These are phyloP conservation scores for Leishmania arabica DNA, from an alignment of 208 protist genomes.

Conservation along the genomic window DNA sequence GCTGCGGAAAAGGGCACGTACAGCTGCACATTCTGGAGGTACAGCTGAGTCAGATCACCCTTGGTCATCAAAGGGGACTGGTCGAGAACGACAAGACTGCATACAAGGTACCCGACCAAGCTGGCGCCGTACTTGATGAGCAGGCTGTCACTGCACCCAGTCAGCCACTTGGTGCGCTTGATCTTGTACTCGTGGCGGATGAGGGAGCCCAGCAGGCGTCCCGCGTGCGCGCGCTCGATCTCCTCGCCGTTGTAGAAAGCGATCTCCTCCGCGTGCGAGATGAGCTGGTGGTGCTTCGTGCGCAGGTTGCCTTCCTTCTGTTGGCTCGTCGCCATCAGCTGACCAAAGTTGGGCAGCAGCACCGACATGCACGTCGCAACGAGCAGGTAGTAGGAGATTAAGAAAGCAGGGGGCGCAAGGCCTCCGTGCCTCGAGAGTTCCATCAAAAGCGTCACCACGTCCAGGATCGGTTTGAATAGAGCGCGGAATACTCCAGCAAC, in stretches of 20 bases:
- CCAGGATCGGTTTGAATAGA: conserved; percentile 78
- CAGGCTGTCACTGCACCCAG: conserved; percentile 55
- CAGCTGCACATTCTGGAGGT: conserved; percentile 67
- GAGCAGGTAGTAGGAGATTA: conserved; percentile 80
- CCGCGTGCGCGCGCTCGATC: conserved; percentile 75
- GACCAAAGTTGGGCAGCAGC: conserved; percentile 74
- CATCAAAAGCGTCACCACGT: conserved; percentile 77
- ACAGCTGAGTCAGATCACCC: conserved; percentile 65
- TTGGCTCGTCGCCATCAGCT: conserved; percentile 63
- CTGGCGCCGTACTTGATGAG: conserved; percentile 83
- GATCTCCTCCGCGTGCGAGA: conserved; percentile 89
- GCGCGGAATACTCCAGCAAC: conserved; percentile 71
- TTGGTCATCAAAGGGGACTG: conserved; percentile 39
- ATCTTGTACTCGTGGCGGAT: conserved; percentile 66
- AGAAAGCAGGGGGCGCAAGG: conserved; percentile 46
- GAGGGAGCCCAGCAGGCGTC: conserved; percentile 67
- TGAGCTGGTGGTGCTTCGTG: conserved; percentile 77
- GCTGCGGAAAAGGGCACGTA: conserved; percentile 77
- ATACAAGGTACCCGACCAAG: conserved; percentile 74
- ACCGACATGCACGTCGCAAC: conserved; percentile 57
- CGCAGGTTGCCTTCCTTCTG: conserved; percentile 84
- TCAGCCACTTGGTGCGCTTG: conserved; percentile 75
- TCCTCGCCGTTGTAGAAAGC: conserved; percentile 91
- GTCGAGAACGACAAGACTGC: conserved; percentile 54
- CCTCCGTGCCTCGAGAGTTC: conserved; percentile 61